Percentiles rank a stretch among this genome's conserved stretches.
Evolutionary conservation across 805 yeast genomes (phyloP).

Genomic region (Sporopachydermia quercuum): DNA sequence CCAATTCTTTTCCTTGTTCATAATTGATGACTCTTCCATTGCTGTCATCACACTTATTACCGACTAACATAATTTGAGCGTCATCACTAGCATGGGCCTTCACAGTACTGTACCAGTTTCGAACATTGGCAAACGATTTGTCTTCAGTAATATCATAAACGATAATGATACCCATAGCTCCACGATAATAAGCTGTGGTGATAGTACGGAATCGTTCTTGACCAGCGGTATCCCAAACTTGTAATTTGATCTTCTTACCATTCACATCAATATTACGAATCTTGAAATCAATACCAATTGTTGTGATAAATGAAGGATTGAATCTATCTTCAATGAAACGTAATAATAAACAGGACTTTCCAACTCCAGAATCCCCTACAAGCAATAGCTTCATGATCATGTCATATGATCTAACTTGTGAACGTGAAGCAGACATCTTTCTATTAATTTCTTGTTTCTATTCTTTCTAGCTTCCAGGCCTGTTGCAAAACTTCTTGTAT

Average conservation of each 20-base stretch:
- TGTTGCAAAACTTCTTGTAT: no score
- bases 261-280: conserved; percentile 90
- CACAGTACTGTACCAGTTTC: conserved; percentile 91
- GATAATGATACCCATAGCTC: conserved; percentile 96
- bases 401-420: conserved; percentile 65
- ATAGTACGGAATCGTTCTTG: conserved; percentile 97
- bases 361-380: conserved; percentile 81
- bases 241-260: conserved; percentile 85
- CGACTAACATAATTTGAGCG: conserved; percentile 86
- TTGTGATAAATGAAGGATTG: conserved; percentile 91
- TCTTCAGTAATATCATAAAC: conserved; percentile 98
- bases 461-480: no score
- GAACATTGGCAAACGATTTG: conserved; percentile 82
- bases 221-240: conserved; percentile 99
- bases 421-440: conserved; percentile 37
- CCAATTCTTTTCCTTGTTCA: conserved; percentile 85
- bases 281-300: conserved; percentile 96
- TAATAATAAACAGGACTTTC: conserved; percentile 77
- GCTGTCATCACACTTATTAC: conserved; percentile 88
- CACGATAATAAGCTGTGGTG: conserved; percentile 94
- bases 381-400: conserved; percentile 82
- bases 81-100: conserved; percentile 94
- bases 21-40: conserved; percentile 74
- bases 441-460: not conserved
- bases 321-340: conserved; percentile 94